Evolutionary conservation across 1,139 yeast species (phyloP).

Genomic region (Sugiyamaella paludigena): DNA sequence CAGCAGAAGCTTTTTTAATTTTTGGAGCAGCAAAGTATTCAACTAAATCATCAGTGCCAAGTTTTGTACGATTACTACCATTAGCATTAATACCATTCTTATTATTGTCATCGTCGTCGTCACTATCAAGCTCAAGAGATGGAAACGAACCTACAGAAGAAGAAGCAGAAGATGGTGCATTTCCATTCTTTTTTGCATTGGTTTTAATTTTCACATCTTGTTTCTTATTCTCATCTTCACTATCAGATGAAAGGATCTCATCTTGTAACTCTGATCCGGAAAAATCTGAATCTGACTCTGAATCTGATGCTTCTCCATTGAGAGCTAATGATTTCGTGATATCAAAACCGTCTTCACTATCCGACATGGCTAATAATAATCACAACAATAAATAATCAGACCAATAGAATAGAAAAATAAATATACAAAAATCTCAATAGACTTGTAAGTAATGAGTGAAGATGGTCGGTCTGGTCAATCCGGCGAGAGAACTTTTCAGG

Average conservation of each 20-base stretch:
- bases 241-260: slow-evolving; percentile 51
- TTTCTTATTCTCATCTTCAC: slow-evolving; percentile 38
- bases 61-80: slow-evolving; percentile 20
- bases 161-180: slow-evolving; percentile 13
- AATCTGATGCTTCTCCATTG: slow-evolving; percentile 42
- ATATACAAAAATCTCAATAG: too few species aligned
- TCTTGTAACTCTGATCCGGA: slow-evolving; percentile 52
- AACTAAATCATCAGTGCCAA: slow-evolving; percentile 46
- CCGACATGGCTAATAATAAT: slow-evolving; percentile 24
- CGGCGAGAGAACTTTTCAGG: too few species aligned
- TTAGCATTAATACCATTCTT: slow-evolving; percentile 48
- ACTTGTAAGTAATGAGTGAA: too few species aligned
- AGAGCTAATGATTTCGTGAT: slow-evolving; percentile 65
- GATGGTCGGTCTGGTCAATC: too few species aligned
- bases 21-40: slow-evolving; percentile 53
- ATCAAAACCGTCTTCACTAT: slow-evolving; percentile 61
- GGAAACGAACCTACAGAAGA: slow-evolving; percentile 49
- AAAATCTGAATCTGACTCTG: slow-evolving; percentile 39
- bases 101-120: slow-evolving; percentile 56
- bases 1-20: slow-evolving; percentile 56
- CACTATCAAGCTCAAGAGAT: slow-evolving; percentile 58
- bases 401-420: too few species aligned
- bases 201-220: slow-evolving; percentile 22
- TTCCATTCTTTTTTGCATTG: slow-evolving; percentile 28
- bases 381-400: too few species aligned